Evolutionary conservation across 257 asterid genomes (phyloP).

Genomic region (Solanum raphanifolium): DNA sequence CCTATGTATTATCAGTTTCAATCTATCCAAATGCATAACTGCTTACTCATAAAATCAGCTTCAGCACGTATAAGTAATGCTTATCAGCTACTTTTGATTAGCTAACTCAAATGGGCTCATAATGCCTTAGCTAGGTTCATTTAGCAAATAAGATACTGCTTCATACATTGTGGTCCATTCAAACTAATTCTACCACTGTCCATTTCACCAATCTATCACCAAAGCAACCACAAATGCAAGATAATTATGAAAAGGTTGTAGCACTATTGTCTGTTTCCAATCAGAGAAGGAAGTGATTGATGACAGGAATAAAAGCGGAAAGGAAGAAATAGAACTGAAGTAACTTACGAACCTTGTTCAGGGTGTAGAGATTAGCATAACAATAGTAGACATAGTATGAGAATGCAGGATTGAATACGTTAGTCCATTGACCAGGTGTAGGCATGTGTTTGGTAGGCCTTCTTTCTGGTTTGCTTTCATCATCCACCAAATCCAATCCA

Average conservation of each 20-base stretch:
- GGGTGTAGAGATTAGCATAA: slow-evolving; percentile 92
- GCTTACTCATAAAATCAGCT: background rate
- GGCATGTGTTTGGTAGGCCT: slow-evolving; percentile 99
- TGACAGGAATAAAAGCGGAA: background rate
- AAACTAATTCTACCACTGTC: background rate
- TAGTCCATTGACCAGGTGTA: slow-evolving; percentile 92
- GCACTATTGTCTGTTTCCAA: background rate
- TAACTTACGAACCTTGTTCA: slow-evolving; percentile 58
- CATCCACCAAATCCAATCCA: slow-evolving; percentile 98
- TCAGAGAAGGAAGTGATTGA: background rate
- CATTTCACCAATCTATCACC: background rate
- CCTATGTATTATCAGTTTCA: background rate
- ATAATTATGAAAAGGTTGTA: background rate
- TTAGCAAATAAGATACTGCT: background rate
- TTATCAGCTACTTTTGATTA: background rate
- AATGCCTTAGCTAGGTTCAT: background rate
- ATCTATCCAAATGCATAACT: background rate
- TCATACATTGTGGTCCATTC: background rate
- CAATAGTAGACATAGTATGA: slow-evolving; percentile 94
- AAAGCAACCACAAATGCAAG: background rate
- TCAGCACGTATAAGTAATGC: background rate
- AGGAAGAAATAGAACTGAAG: background rate
- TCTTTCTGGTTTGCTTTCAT: slow-evolving; percentile 98
- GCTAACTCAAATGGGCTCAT: background rate
- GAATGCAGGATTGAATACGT: slow-evolving; percentile 84